phyloP scores from a whole-genome alignment of 805 yeast species.

The Pichia insulana region DNA sequence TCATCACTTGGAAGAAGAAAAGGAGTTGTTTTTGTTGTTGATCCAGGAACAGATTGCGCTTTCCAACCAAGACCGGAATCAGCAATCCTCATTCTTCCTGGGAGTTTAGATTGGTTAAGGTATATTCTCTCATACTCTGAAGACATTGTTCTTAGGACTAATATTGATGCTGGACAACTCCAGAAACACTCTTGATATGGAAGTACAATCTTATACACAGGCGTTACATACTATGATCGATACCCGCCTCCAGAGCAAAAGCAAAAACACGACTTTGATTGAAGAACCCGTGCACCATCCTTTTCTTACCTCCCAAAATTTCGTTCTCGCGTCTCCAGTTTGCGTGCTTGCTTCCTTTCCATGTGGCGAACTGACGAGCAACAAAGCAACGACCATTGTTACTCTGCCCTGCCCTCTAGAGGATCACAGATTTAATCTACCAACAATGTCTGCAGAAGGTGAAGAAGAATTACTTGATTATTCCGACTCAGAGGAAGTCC shows the following conservation, averaged over 20 bases:
- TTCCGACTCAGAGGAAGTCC: constrained; percentile 96
- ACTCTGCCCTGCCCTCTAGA: too few species aligned
- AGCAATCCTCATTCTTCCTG: constrained; percentile 90
- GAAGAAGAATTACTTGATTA: constrained; percentile 99
- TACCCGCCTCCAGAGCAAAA: too few species aligned
- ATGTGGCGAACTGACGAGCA: too few species aligned
- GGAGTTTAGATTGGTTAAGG: constrained; percentile 71
- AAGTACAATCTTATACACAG: too few species aligned
- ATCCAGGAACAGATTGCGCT: constrained; percentile 30
- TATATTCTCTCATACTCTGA: constrained; percentile 84
- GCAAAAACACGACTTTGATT: too few species aligned
- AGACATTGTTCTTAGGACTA: constrained; percentile 22
- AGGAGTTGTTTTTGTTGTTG: constrained; percentile 55
- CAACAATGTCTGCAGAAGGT: constrained; percentile 76
- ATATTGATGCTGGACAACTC: not conserved
- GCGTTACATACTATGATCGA: too few species aligned
- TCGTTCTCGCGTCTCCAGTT: too few species aligned
- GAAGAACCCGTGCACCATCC: too few species aligned
- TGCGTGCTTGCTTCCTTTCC: too few species aligned
- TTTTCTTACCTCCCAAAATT: too few species aligned
- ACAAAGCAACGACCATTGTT: too few species aligned
- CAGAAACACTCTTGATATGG: too few species aligned
- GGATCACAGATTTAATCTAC: not conserved
- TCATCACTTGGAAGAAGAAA: constrained; percentile 84
- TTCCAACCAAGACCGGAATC: constrained; percentile 99